Conservation (phyloP, 1,139 yeast species). For the Candida sp. region DNA sequence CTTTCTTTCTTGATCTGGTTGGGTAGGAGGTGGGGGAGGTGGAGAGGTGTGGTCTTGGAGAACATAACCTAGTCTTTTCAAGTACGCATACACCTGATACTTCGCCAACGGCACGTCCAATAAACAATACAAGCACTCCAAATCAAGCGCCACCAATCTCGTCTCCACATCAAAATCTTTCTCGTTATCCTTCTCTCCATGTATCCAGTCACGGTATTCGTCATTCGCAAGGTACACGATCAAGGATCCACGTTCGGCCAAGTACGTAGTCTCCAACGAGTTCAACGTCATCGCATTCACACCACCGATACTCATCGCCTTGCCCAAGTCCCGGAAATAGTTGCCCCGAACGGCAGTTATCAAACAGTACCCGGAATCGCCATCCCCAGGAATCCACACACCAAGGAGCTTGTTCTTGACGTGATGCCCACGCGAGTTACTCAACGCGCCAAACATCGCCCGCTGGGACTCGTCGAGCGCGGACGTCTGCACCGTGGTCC, state of each 20-base stretch:
- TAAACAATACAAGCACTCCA: conserved; percentile 69
- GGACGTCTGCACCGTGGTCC: conserved; percentile 61
- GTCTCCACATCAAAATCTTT: conserved; percentile 27
- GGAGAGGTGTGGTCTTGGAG: conserved; percentile 32
- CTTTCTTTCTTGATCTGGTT: background rate
- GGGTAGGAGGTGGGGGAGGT: background rate
- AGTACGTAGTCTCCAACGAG: conserved; percentile 74
- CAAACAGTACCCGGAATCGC: conserved; percentile 34
- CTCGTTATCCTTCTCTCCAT: conserved; percentile 13
- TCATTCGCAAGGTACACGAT: conserved; percentile 48
- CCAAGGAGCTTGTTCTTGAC: conserved; percentile 49
- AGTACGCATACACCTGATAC: conserved; percentile 72
- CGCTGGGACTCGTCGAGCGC: conserved; percentile 59
- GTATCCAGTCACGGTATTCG: conserved; percentile 19
- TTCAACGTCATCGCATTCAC: conserved; percentile 44
- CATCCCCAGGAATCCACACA: conserved; percentile 43
- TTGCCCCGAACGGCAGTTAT: conserved; percentile 72
- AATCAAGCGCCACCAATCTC: conserved; percentile 49
- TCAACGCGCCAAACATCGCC: conserved; percentile 76
- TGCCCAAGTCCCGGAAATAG: conserved; percentile 77
- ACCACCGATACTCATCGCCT: conserved; percentile 32
- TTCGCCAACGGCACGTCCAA: conserved; percentile 51
- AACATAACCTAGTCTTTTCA: conserved; percentile 82
- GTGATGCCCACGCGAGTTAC: conserved; percentile 61
- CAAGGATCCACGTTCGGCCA: conserved; percentile 85